A percentile compares a stretch with the other conserved stretches of the same genome.
These are phyloP conservation scores for Calendula officinalis DNA, from an alignment of 129 eudicot species.

Conservation along the genomic window DNA sequence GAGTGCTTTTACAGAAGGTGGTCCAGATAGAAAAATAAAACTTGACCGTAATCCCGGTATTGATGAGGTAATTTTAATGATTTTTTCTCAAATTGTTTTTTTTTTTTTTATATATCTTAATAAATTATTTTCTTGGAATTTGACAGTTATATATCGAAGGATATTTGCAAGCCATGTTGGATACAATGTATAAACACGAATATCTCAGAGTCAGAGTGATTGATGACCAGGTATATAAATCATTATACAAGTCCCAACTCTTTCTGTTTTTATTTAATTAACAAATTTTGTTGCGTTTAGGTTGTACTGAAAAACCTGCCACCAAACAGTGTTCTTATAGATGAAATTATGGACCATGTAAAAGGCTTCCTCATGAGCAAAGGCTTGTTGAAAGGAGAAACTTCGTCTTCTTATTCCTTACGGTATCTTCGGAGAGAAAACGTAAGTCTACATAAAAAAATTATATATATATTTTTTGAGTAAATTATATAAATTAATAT, in stretches of 20 bases:
- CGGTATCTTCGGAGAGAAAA: slow-evolving; percentile 72
- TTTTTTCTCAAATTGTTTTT: not conserved
- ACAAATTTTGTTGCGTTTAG: slow-evolving; percentile 32
- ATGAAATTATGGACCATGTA: slow-evolving; percentile 86
- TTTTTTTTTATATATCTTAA: slow-evolving; percentile 3
- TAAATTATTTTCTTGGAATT: slow-evolving; percentile 16
- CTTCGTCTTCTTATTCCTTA: slow-evolving; percentile 54
- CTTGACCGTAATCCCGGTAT: slow-evolving; percentile 93
- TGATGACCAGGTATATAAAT: slow-evolving; percentile 75
- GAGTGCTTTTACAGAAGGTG: slow-evolving; percentile 94
- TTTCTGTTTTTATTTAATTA: slow-evolving; percentile 3
- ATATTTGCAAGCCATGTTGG: slow-evolving; percentile 98
- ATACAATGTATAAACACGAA: slow-evolving; percentile 88
- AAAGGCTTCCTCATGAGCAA: slow-evolving; percentile 81
- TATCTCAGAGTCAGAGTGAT: slow-evolving; percentile 92
- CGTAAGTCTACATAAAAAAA: slow-evolving; percentile 38
- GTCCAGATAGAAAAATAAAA: slow-evolving; percentile 91
- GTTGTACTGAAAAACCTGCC: slow-evolving; percentile 92
- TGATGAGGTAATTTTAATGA: slow-evolving; percentile 70
- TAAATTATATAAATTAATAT: not conserved
- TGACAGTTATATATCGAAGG: slow-evolving; percentile 94
- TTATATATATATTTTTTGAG: not conserved
- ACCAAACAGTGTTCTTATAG: slow-evolving; percentile 88
- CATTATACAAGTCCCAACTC: not conserved
- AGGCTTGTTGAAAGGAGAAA: slow-evolving; percentile 79